Evolutionary conservation across 129 eudicot genomes (phyloP), one percentile per base, ranked within the genome.

Genomic region (Centrapalus pauciflorus): DNA sequence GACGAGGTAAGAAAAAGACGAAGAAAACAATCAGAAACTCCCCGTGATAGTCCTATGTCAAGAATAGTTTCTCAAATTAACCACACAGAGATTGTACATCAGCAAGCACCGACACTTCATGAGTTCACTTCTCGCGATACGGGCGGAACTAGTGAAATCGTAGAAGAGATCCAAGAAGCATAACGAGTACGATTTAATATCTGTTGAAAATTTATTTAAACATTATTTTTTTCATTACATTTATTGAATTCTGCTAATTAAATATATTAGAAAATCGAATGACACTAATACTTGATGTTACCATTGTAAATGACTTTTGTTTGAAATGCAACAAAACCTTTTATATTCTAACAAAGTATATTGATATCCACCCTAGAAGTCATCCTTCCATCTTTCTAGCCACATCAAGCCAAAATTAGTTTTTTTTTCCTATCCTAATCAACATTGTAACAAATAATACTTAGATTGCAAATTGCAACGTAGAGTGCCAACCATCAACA

Each of bases 1-100:
- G 48, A 35, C 20, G 80, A 79, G 45, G 80, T 79, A 19, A 79
- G 67, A 64, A 67, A 38, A 11, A 74, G 49, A 23, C 61, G 73
- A 17, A 79, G 28, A 67, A 74, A 50, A 33, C 60, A 73, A 25
- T 17, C 68, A 3, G 68, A 57, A 17, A 56, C 66, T 19, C 75
- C 67, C 25, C 38, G 2, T 32, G 62, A 46, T 33, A 57, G 74
- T 33, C 79, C 68, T n/a, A 12, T 48, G n/a, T 45, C 73, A 24
- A 66, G 46, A 30, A 74, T 35, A 4, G 10, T 12, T 45, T 7
- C 32, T 66, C 73, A 45, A 57, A 52, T 45, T 21, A 75, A 60
- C 41, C 19, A 73, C 40, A 74, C 6, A 40, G 74, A 66, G 65
- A 55, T 56, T 69, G 27, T 55, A 2, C 26, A 32, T 25, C 72